phyloP scores from a whole-genome alignment of 129 eudicot species.

The Apium graveolens region DNA sequence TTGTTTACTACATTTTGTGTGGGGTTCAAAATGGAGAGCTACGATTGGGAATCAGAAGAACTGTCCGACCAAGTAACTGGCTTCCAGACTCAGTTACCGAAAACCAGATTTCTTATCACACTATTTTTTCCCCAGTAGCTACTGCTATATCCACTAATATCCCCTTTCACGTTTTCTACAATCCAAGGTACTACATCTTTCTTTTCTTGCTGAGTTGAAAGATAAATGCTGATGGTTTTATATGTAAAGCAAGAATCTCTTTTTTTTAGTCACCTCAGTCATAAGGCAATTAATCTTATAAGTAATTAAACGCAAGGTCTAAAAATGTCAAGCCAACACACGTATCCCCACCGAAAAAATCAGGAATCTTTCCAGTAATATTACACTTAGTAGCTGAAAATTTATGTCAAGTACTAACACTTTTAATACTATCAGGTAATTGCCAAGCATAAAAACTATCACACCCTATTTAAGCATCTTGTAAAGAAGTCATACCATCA shows the following conservation, averaged over 20 bases:
- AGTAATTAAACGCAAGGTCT: too few relatives aligned
- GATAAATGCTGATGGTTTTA: neutral
- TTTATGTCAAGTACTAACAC: too few relatives aligned
- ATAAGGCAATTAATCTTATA: too few relatives aligned
- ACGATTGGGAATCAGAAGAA: constrained; percentile 78
- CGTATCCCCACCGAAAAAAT: too few relatives aligned
- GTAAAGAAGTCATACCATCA: too few relatives aligned
- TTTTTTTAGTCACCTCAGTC: neutral
- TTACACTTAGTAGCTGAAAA: too few relatives aligned
- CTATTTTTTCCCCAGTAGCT: constrained; percentile 53
- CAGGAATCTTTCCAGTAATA: too few relatives aligned
- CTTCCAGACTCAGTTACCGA: constrained; percentile 56
- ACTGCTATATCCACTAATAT: constrained; percentile 60
- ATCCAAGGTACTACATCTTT: constrained; percentile 53
- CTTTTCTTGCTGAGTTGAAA: neutral
- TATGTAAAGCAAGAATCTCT: neutral
- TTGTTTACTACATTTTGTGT: constrained; percentile 5
- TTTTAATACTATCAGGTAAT: too few relatives aligned
- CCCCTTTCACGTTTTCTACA: constrained; percentile 54
- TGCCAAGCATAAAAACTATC: too few relatives aligned
- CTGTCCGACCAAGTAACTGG: constrained; percentile 68
- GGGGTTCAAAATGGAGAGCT: constrained; percentile 90
- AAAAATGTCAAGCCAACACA: too few relatives aligned
- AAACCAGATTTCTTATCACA: constrained; percentile 44
- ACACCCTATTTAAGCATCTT: too few relatives aligned